Evolutionary conservation across 352 stramenopile genomes (phyloP).

Genomic region (Globisporangium canariense): DNA sequence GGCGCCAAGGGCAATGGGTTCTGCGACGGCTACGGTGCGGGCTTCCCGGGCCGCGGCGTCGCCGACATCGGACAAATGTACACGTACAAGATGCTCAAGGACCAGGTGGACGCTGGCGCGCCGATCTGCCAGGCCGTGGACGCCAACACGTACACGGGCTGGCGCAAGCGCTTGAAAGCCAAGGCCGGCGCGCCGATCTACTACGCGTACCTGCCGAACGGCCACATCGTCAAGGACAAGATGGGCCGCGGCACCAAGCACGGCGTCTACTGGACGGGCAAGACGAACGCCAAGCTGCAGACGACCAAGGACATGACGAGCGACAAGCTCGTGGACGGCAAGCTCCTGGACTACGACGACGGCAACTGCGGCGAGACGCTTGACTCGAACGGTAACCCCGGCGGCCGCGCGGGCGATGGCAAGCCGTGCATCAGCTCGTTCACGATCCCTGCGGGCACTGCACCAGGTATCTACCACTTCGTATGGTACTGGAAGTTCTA

Average conservation of each 20-base stretch:
- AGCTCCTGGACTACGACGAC: conserved; percentile 50
- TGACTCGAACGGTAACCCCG: conserved; percentile 36
- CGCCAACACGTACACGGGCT: conserved; percentile 53
- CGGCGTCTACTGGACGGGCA: conserved; percentile 63
- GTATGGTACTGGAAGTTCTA: conserved; percentile 79
- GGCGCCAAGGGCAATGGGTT: conserved; percentile 59
- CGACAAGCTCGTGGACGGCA: conserved; percentile 45
- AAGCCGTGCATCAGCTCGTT: conserved; percentile 62
- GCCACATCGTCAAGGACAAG: conserved; percentile 65
- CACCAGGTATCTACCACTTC: conserved; percentile 55
- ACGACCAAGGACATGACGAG: conserved; percentile 49
- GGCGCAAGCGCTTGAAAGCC: conserved; percentile 46
- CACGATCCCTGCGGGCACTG: conserved; percentile 35
- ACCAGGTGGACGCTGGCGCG: conserved; percentile 46
- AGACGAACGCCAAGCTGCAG: conserved; percentile 28
- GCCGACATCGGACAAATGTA: conserved; percentile 48
- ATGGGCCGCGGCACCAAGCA: conserved; percentile 54
- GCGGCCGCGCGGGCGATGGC: conserved; percentile 51
- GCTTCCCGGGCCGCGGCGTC: conserved; percentile 53
- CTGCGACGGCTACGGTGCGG: conserved; percentile 63
- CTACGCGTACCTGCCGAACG: conserved; percentile 37
- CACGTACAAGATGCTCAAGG: conserved; percentile 72
- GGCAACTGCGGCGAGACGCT: conserved; percentile 56
- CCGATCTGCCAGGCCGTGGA: conserved; percentile 44
- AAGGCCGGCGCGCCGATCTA: conserved; percentile 34